Percentiles rank a stretch among this genome's conserved stretches.
Evolutionary conservation across 306 rosid species (phyloP).

Genomic region (Rosa lucieae): DNA sequence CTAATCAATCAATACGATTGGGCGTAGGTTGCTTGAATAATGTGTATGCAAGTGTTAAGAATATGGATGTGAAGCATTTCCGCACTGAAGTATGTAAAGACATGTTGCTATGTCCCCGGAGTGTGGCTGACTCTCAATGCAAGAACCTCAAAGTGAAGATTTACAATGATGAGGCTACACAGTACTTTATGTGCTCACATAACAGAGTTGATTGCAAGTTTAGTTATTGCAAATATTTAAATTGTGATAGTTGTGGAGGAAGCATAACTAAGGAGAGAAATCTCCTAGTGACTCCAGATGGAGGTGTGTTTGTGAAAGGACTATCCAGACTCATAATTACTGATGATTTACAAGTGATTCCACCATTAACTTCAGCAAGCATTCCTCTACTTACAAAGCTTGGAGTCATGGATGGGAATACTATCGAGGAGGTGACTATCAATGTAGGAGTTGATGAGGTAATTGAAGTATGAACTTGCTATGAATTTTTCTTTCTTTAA

Average conservation of each 20-base stretch:
- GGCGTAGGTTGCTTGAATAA: background rate
- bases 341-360: conserved; percentile 22
- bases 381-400: background rate
- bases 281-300: background rate
- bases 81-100: background rate
- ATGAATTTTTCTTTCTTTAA: no score
- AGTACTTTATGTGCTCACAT: background rate
- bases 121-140: background rate
- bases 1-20: background rate
- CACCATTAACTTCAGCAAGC: background rate
- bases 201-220: background rate
- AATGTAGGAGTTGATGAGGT: background rate
- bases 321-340: background rate
- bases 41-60: background rate
- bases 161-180: background rate
- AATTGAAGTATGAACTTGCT: background rate
- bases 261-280: background rate
- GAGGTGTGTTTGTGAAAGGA: conserved; percentile 1
- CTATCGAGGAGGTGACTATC: background rate
- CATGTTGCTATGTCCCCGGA: background rate
- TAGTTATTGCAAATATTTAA: background rate
- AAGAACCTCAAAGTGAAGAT: background rate
- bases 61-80: background rate
- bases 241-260: background rate
- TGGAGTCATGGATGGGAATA: background rate